These are phyloP conservation scores for Pyrenochaeta sp. DNA, from an alignment of 2,329 filamentous ascomycete genomes.

Conservation along the genomic window DNA sequence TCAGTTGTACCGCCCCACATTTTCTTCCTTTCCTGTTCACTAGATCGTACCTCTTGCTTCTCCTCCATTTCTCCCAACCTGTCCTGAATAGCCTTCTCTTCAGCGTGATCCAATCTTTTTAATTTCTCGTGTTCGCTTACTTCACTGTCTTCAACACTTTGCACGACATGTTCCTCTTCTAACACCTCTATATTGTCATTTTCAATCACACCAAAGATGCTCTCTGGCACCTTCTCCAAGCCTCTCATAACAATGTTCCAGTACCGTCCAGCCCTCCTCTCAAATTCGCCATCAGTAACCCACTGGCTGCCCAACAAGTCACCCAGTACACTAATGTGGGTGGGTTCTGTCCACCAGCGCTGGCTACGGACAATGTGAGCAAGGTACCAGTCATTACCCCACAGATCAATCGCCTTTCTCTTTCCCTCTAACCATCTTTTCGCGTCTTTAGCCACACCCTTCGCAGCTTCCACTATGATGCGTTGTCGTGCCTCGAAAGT, in stretches of 20 bases:
- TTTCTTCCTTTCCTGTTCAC: constrained; percentile 19
- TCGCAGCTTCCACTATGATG: constrained; percentile 18
- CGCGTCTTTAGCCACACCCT: constrained; percentile 64
- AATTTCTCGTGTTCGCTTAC: background rate
- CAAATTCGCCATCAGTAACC: constrained; percentile 88
- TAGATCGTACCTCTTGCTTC: background rate
- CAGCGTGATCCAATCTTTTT: too few species aligned
- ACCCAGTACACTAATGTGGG: constrained; percentile 87
- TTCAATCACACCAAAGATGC: constrained; percentile 24
- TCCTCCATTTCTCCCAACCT: constrained; percentile 5
- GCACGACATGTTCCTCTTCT: constrained; percentile 19
- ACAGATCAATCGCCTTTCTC: constrained; percentile 84
- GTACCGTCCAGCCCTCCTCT: constrained; percentile 73
- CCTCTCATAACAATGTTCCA: constrained; percentile 83
- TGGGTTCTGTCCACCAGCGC: constrained; percentile 84
- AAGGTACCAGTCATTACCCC: constrained; percentile 94
- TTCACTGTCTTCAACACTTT: constrained; percentile 23
- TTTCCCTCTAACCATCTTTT: constrained; percentile 70
- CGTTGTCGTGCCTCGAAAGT: constrained; percentile 17
- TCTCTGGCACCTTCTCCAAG: constrained; percentile 66
- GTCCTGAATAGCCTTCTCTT: constrained; percentile 23
- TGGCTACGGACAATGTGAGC: constrained; percentile 89
- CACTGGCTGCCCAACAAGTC: constrained; percentile 95
- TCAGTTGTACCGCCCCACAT: constrained; percentile 44
- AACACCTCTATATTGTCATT: background rate